Conservation (phyloP, 2,329 filamentous ascomycete species). For the Mycosphaerelloides madeirae region DNA sequence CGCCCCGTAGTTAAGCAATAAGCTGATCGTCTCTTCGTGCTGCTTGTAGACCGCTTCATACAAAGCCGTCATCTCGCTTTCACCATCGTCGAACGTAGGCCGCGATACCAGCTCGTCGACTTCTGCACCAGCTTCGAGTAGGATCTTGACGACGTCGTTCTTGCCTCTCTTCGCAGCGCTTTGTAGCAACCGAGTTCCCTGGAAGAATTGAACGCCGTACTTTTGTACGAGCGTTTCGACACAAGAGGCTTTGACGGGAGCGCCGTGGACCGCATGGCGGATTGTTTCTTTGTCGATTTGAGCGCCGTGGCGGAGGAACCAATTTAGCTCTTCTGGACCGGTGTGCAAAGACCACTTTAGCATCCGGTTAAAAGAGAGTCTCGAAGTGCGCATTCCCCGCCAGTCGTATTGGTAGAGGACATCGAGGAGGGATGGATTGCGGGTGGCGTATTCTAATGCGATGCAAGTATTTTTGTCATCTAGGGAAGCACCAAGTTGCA, state of each 20-base stretch:
- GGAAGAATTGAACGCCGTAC: slow-evolving; percentile 9
- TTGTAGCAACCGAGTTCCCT: slow-evolving; percentile 12
- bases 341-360: slow-evolving; percentile 15
- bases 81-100: slow-evolving; percentile 9
- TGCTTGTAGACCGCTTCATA: slow-evolving; percentile 17
- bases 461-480: slow-evolving; percentile 12
- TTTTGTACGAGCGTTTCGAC: slow-evolving; percentile 8
- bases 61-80: slow-evolving; percentile 11
- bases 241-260: slow-evolving; percentile 10
- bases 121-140: slow-evolving; percentile 11
- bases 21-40: slow-evolving; percentile 10
- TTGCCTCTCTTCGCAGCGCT: slow-evolving; percentile 13
- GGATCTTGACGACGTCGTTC: slow-evolving; percentile 9
- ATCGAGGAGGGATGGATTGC: slow-evolving; percentile 9
- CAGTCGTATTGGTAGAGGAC: slow-evolving; percentile 14
- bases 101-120: slow-evolving; percentile 12
- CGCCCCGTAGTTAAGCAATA: slow-evolving; percentile 11
- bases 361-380: slow-evolving; percentile 11
- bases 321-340: slow-evolving; percentile 10
- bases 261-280: slow-evolving; percentile 4
- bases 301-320: slow-evolving; percentile 15
- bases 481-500: slow-evolving; percentile 10
- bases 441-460: slow-evolving; percentile 12
- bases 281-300: slow-evolving; percentile 9
- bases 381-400: slow-evolving; percentile 11